Evolutionary conservation across 2,329 filamentous ascomycete species (phyloP).

Genomic region (Rhinocladiella similis): DNA sequence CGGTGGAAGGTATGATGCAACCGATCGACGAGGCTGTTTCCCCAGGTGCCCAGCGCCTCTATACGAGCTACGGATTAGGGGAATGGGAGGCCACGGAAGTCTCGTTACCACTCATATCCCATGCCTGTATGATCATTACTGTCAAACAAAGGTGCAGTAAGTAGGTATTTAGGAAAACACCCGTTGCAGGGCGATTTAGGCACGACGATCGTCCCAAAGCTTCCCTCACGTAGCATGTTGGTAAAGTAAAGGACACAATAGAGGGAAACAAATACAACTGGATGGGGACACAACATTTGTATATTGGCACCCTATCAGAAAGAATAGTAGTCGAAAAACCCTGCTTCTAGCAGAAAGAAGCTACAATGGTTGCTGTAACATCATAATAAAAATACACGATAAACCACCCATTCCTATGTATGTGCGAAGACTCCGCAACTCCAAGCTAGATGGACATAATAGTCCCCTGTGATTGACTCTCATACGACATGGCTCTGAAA

Average conservation of each 20-base stretch:
- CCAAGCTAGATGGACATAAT: not conserved
- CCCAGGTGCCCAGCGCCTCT: not conserved
- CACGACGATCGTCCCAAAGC: too few species aligned
- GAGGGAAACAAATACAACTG: too few species aligned
- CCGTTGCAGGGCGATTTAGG: too few species aligned
- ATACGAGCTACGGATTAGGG: not conserved
- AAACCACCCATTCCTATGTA: not conserved
- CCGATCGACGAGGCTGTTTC: constrained; percentile 3
- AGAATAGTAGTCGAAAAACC: too few species aligned
- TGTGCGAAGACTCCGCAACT: not conserved
- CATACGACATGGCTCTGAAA: not conserved
- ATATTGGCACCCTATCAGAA: too few species aligned
- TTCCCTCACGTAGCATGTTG: too few species aligned
- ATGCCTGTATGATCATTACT: not conserved
- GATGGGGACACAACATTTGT: too few species aligned
- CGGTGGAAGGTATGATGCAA: not conserved
- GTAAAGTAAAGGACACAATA: too few species aligned
- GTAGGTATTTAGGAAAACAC: too few species aligned
- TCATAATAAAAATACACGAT: not conserved
- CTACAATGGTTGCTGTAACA: not conserved
- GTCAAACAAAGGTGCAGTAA: not conserved
- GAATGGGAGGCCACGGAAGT: not conserved
- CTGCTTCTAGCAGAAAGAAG: not conserved
- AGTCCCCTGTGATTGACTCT: not conserved
- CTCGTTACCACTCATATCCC: not conserved